phyloP scores from a whole-genome alignment of 805 yeast species.

The Kodamaea lidongshanica region DNA sequence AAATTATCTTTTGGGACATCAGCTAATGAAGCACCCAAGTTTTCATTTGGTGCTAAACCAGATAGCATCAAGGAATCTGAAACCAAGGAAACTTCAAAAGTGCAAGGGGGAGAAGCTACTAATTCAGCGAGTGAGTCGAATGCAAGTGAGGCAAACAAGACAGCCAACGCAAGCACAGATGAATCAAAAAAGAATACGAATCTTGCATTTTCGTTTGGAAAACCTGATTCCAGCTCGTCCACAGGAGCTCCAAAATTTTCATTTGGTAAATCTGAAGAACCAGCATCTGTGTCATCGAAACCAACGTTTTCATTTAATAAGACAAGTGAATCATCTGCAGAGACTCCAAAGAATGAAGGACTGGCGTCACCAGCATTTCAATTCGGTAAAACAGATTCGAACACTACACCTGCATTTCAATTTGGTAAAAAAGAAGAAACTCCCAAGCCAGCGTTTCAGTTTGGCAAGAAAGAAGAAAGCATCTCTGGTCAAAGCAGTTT shows the following conservation, averaged over 20 bases:
- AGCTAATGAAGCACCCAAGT: constrained; percentile 8
- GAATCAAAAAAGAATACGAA: constrained; percentile 3
- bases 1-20: too few species aligned
- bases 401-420: background rate
- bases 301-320: constrained; percentile 1
- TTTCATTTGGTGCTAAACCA: constrained; percentile 6
- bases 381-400: too few species aligned
- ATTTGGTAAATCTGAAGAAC: constrained; percentile 8
- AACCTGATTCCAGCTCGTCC: background rate
- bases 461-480: constrained; percentile 1
- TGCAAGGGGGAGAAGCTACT: too few species aligned
- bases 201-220: constrained; percentile 16
- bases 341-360: too few species aligned
- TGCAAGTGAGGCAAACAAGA: too few species aligned
- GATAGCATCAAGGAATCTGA: constrained; percentile 1
- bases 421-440: constrained; percentile 1
- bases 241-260: constrained; percentile 7
- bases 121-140: too few species aligned
- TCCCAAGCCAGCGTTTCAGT: constrained; percentile 7
- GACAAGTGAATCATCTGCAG: background rate
- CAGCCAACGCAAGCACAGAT: too few species aligned
- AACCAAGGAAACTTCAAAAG: constrained; percentile 2
- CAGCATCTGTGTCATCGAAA: background rate
- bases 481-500: too few species aligned
- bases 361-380: too few species aligned